These are phyloP conservation scores for Cystoisospora suis DNA, from an alignment of 169 alveolate species.

Conservation along the genomic window DNA sequence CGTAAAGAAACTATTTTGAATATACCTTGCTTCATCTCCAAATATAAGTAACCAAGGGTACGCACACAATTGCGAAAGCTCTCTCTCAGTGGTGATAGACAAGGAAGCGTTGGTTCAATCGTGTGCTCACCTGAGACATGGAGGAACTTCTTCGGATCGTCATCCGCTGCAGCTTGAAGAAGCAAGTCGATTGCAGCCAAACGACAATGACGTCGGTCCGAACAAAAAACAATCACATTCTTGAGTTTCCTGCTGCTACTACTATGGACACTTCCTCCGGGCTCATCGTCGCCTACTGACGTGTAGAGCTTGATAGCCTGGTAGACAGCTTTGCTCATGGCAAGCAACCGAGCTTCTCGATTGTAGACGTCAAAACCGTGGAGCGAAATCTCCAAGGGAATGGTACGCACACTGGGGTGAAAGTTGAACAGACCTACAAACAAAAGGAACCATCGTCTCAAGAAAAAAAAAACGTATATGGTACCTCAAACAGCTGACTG, in stretches of 20 bases:
- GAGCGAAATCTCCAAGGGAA: slow-evolving; percentile 73
- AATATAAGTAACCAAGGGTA: too few relatives aligned
- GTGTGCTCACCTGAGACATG: slow-evolving; percentile 66
- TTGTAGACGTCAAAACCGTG: slow-evolving; percentile 86
- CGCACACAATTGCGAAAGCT: too few relatives aligned
- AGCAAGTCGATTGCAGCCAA: slow-evolving; percentile 92
- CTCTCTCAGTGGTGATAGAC: too few relatives aligned
- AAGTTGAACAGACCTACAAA: slow-evolving; percentile 73
- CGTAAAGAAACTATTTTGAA: too few relatives aligned
- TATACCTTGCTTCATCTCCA: too few relatives aligned
- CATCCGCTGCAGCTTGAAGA: slow-evolving; percentile 81
- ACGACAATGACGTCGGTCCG: slow-evolving; percentile 95
- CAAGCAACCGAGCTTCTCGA: slow-evolving; percentile 85
- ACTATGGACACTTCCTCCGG: slow-evolving; percentile 4
- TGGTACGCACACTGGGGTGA: slow-evolving; percentile 77
- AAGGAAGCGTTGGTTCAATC: too few relatives aligned
- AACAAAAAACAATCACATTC: slow-evolving; percentile 89
- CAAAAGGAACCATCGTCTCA: too few relatives aligned
- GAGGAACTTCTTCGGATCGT: slow-evolving; percentile 69
- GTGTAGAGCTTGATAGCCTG: slow-evolving; percentile 77
- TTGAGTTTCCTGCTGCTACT: slow-evolving; percentile 61
- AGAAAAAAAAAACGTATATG: too few relatives aligned
- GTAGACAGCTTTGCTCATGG: slow-evolving; percentile 91
- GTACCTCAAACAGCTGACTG: too few relatives aligned
- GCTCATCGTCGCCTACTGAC: slow-evolving; percentile 31